These are phyloP conservation scores for Eucalyptus curtisii DNA, from an alignment of 345 rosid species.

Conservation along the genomic window DNA sequence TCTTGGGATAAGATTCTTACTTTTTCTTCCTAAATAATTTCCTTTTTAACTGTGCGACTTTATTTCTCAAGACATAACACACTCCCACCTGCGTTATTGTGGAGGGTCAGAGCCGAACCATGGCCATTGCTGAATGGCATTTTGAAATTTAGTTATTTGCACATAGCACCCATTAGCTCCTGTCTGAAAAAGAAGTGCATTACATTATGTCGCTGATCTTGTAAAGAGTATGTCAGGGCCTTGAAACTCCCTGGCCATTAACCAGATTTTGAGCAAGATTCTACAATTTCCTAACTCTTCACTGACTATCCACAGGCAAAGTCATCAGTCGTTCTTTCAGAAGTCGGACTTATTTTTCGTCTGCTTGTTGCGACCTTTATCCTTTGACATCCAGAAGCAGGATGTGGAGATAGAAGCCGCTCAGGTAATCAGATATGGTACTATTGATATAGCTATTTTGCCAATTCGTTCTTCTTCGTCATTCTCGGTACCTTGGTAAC, in stretches of 20 bases:
- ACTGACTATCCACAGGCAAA: slow-evolving; percentile 35
- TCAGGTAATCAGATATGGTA: slow-evolving; percentile 23
- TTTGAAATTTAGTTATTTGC: background rate
- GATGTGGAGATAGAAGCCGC: slow-evolving; percentile 73
- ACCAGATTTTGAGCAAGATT: background rate
- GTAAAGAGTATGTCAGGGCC: background rate
- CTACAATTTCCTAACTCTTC: background rate
- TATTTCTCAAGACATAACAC: background rate
- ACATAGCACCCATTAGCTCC: background rate
- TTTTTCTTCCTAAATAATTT: background rate
- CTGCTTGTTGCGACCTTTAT: slow-evolving; percentile 67
- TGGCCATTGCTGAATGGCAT: background rate
- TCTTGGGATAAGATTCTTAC: background rate
- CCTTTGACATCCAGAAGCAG: slow-evolving; percentile 53
- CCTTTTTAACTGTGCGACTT: background rate
- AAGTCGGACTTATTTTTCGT: slow-evolving; percentile 78
- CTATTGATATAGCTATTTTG: background rate
- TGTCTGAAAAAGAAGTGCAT: background rate
- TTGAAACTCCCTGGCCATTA: background rate
- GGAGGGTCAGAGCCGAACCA: background rate
- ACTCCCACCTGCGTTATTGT: background rate
- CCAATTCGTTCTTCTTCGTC: background rate
- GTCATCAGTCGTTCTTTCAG: slow-evolving; percentile 56
- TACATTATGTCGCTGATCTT: background rate
- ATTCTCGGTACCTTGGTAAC: background rate